Percentiles rank a stretch among this genome's conserved stretches.
Conservation (phyloP, 176 grass and related monocot species). For the Triticum urartu region DNA sequence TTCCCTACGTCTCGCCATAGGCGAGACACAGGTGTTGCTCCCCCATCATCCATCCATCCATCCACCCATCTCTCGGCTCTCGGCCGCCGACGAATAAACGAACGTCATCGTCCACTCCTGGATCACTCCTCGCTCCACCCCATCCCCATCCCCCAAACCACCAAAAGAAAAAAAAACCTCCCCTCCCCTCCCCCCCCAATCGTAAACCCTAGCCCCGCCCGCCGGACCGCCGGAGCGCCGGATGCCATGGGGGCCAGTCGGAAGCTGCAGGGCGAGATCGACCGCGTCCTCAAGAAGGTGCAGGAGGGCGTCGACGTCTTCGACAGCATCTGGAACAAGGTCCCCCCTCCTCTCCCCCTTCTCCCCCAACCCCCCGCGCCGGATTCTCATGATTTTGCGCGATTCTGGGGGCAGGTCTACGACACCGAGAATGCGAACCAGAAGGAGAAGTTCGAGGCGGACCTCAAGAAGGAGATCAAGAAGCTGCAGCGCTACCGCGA, state of each 20-base stretch:
- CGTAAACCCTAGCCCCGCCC: conserved; percentile 49
- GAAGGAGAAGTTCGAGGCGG: conserved; percentile 99
- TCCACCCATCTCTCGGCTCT: too few relatives aligned
- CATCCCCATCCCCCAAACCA: too few relatives aligned
- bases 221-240: neutral
- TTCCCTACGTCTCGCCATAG: too few relatives aligned
- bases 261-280: conserved; percentile 98
- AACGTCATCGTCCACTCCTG: too few relatives aligned
- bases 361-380: neutral
- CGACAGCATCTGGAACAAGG: conserved; percentile 99
- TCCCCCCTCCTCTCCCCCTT: neutral
- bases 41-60: too few relatives aligned
- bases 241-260: conserved; percentile 80
- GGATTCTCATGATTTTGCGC: neutral
- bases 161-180: too few relatives aligned
- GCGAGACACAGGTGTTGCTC: too few relatives aligned
- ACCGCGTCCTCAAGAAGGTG: conserved; percentile 97
- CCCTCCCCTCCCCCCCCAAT: neutral
- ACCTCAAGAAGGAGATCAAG: conserved; percentile 99
- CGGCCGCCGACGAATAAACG: too few relatives aligned
- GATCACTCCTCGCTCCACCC: too few relatives aligned
- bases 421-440: conserved; percentile 98
- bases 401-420: conserved; percentile 65
- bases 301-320: conserved; percentile 99
- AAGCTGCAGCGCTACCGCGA: conserved; percentile 97